Evolutionary conservation across 495 filamentous ascomycete genomes (phyloP), one percentile per base, ranked within the genome.

Genomic region (Saxophila tyrrhenica): DNA sequence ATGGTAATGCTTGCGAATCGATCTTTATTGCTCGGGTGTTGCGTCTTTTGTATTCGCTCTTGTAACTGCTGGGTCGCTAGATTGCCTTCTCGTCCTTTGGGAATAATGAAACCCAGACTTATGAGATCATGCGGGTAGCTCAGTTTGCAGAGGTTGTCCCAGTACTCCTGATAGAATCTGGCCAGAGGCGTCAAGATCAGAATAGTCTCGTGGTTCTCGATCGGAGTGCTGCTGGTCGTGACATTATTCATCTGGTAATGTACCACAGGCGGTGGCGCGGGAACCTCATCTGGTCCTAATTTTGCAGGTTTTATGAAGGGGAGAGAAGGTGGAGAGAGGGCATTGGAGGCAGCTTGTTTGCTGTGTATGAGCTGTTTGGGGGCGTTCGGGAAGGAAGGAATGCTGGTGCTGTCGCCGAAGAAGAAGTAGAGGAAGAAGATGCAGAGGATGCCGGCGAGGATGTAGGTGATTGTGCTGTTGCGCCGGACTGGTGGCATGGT

Each of bases 231-330:
- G 25, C 89, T 84, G 54, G 84, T 87, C 39, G 91, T 95, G 56
- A 97, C 76, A 67, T 85, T 87, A 73, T 96, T 97, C 62, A 98
- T 80, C 63, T 94, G 78, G 74, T 96, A 98, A 68, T 87, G 92
- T 15, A 86, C 79, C 22, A 98, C 89, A n/a, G 91, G 91, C 19
- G 91, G 89, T 15, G 88, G 81, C 32, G 78, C 72, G 39, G 78
- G 71, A 44, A 70, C 56, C 54, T 75, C 70, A 39, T 79, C 79
- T 19, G 56, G 53, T 56, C 62, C 60, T 1, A 63, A 53, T 44
- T 81, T 78, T 38, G 77, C 69, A 20, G 54, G 49, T 69, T 91
- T 89, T 61, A 79, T 72, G 69, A 89, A 90, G n/a, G 88, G 84
- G 45, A 86, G 82, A 17, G 83, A 86, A 3, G 89, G 89, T 50